These are phyloP conservation scores for Trichoderma gamsii DNA, from an alignment of 495 filamentous ascomycete genomes.

Conservation along the genomic window DNA sequence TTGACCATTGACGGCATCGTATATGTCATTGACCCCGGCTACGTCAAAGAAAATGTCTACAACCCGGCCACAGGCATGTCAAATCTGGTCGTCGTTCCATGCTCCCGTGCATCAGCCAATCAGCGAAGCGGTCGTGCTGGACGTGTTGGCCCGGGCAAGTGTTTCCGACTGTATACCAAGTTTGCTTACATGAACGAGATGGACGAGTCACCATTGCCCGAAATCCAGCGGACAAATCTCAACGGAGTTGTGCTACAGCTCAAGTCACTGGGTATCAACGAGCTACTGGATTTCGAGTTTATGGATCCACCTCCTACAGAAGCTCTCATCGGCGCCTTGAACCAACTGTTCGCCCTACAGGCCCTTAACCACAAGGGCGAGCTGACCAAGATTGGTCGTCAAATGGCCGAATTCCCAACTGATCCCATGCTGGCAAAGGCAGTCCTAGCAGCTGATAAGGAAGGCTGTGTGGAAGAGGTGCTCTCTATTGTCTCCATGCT, in stretches of 20 bases:
- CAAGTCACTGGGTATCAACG: constrained; percentile 88
- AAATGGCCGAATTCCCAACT: constrained; percentile 96
- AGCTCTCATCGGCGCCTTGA: constrained; percentile 82
- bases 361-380: constrained; percentile 86
- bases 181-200: constrained; percentile 93
- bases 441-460: constrained; percentile 81
- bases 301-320: constrained; percentile 92
- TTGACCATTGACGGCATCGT: constrained; percentile 88
- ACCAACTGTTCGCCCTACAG: constrained; percentile 87
- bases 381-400: constrained; percentile 83
- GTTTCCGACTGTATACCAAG: constrained; percentile 91
- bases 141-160: constrained; percentile 88
- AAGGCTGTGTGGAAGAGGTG: constrained; percentile 90
- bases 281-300: constrained; percentile 92
- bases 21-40: constrained; percentile 87
- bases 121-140: constrained; percentile 89
- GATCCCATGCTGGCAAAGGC: constrained; percentile 91
- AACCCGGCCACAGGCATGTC: constrained; percentile 90
- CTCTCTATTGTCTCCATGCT: constrained; percentile 94
- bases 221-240: constrained; percentile 89
- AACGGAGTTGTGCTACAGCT: constrained; percentile 78
- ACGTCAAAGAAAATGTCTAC: constrained; percentile 94
- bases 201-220: constrained; percentile 86
- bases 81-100: constrained; percentile 81
- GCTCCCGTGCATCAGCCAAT: constrained; percentile 89